Percentiles rank a stretch among this genome's conserved stretches.
phyloP scores from a whole-genome alignment of 257 asterid genomes.

The Solanum pimpinellifolium region DNA sequence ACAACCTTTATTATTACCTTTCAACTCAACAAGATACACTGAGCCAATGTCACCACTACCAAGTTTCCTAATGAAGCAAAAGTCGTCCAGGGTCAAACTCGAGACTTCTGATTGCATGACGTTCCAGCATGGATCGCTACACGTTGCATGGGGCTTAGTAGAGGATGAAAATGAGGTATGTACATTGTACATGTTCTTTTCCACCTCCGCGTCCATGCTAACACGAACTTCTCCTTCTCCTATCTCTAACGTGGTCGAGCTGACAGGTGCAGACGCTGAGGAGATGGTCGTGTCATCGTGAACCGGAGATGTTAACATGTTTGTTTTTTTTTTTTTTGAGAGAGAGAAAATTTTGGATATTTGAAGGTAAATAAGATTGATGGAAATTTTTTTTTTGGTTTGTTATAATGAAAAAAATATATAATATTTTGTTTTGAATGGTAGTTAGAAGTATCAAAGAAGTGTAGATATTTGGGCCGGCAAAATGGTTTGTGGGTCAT shows the following conservation, averaged over 20 bases:
- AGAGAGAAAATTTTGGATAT: background rate
- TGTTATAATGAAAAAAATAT: background rate
- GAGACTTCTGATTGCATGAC: constrained; percentile 6
- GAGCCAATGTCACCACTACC: constrained; percentile 79
- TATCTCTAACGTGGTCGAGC: background rate
- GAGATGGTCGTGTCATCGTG: background rate
- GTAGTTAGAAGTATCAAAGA: background rate
- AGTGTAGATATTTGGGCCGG: constrained; percentile 34
- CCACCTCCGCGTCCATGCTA: background rate
- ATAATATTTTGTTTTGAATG: background rate
- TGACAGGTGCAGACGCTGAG: background rate
- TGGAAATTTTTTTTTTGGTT: background rate
- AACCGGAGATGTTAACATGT: constrained; percentile 17
- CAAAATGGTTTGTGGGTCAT: constrained; percentile 24
- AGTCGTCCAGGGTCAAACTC: constrained; percentile 32
- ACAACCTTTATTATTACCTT: constrained; percentile 24
- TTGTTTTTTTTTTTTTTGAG: background rate
- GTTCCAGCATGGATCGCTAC: constrained; percentile 3
- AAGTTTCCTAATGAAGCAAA: constrained; percentile 38
- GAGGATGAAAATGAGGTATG: background rate
- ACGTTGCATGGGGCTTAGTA: constrained; percentile 8
- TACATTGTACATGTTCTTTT: background rate
- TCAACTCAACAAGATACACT: constrained; percentile 64
- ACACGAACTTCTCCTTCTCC: background rate
- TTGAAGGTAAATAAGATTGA: background rate